phyloP scores from a whole-genome alignment of 1,284 basidiomycete genomes.

The Thecaphora thlaspeos region DNA sequence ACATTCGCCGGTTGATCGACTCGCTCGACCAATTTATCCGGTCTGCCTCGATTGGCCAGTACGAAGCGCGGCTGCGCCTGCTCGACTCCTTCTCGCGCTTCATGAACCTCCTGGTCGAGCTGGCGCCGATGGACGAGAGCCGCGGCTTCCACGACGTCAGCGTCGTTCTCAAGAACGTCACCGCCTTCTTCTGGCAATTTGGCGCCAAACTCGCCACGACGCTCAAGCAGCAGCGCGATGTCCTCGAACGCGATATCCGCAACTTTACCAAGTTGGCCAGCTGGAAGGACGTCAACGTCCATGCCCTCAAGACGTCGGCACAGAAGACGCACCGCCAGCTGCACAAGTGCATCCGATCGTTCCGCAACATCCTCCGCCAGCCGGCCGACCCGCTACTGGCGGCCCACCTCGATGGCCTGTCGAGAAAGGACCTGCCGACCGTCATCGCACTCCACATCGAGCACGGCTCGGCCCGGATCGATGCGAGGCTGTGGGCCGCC shows the following conservation, averaged over 20 bases:
- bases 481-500: neutral
- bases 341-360: constrained; percentile 87
- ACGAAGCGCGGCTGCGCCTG: constrained; percentile 69
- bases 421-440: constrained; percentile 31
- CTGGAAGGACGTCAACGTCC: constrained; percentile 97
- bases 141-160: constrained; percentile 44
- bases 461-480: neutral
- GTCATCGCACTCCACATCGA: neutral
- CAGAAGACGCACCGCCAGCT: constrained; percentile 86
- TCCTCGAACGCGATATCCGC: constrained; percentile 77
- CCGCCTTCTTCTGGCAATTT: constrained; percentile 71
- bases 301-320: constrained; percentile 88
- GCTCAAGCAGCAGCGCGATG: constrained; percentile 66
- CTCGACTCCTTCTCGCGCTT: constrained; percentile 68
- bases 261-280: constrained; percentile 91
- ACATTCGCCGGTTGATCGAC: constrained; percentile 71
- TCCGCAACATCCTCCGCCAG: constrained; percentile 81
- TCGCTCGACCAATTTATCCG: constrained; percentile 80
- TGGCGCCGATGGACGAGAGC: constrained; percentile 29
- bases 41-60: constrained; percentile 81
- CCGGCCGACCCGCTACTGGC: constrained; percentile 62
- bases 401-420: constrained; percentile 26
- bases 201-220: constrained; percentile 62
- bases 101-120: constrained; percentile 22
- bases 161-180: constrained; percentile 70